Evolutionary conservation across 2,329 filamentous ascomycete species (phyloP).

Genomic region (Alternaria metachromatica): DNA sequence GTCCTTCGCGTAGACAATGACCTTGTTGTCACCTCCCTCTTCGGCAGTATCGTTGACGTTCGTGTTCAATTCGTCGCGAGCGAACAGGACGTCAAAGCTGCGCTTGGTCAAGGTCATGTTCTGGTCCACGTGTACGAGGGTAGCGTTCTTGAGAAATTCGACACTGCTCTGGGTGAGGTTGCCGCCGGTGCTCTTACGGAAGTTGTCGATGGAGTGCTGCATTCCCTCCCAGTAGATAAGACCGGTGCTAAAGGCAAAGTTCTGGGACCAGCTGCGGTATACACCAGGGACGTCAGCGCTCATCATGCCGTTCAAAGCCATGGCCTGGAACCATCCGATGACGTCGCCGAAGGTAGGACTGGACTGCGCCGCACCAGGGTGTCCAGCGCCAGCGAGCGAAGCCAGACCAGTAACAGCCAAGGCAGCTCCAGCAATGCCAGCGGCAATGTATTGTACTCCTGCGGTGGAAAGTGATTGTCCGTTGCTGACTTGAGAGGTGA

Average conservation of each 20-base stretch:
- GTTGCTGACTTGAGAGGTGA: conserved; percentile 81
- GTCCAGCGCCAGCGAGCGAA: conserved; percentile 65
- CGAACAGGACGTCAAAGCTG: conserved; percentile 55
- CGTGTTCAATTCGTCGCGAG: conserved; percentile 57
- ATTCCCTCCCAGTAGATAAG: conserved; percentile 82
- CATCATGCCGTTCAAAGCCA: conserved; percentile 96
- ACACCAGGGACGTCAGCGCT: conserved; percentile 86
- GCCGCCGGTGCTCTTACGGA: conserved; percentile 81
- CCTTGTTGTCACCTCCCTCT: conserved; percentile 49
- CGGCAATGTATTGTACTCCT: conserved; percentile 83
- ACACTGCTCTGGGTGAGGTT: conserved; percentile 84
- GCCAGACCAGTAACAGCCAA: conserved; percentile 75
- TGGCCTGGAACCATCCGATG: conserved; percentile 87
- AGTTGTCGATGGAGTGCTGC: conserved; percentile 82
- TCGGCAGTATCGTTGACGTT: conserved; percentile 50
- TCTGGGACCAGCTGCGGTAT: conserved; percentile 88
- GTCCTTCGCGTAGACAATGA: conserved; percentile 69
- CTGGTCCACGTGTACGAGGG: conserved; percentile 72
- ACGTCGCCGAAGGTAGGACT: conserved; percentile 88
- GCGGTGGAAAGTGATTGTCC: conserved; percentile 80
- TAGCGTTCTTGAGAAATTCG: conserved; percentile 74
- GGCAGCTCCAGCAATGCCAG: conserved; percentile 83
- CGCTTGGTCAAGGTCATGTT: conserved; percentile 65
- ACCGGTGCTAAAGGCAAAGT: conserved; percentile 91
- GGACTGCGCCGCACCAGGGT: conserved; percentile 62